phyloP scores from a whole-genome alignment of 73 alveolate genomes.

The Paramecium octaurelia region DNA sequence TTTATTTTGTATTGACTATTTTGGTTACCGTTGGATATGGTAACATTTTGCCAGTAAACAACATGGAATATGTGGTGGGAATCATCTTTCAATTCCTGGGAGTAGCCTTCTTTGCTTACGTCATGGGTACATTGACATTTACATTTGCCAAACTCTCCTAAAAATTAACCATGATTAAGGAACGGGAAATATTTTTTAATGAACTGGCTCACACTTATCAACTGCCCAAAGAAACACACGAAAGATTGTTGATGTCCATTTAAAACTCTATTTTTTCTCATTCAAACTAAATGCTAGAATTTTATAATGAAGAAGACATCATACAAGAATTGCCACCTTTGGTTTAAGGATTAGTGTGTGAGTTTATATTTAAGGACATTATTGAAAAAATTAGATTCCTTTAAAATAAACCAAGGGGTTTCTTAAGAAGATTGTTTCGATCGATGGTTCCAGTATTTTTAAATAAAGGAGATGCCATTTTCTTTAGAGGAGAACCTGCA shows the following conservation, averaged over 20 bases:
- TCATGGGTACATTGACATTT: conserved; percentile 40
- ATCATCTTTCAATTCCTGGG: not conserved
- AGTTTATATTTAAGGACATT: conserved; percentile 11
- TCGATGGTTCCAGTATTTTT: not conserved
- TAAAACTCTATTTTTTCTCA: conserved; percentile 26
- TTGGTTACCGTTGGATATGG: conserved; percentile 47
- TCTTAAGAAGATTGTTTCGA: not conserved
- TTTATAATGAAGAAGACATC: conserved; percentile 30
- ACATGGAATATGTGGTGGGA: not conserved
- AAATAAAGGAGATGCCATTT: conserved; percentile 36
- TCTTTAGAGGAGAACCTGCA: conserved; percentile 33
- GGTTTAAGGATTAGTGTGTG: conserved; percentile 28
- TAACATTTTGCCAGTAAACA: conserved; percentile 5
- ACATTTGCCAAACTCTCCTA: conserved; percentile 16
- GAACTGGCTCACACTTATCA: conserved; percentile 32
- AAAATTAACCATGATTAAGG: conserved; percentile 29
- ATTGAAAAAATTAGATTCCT: conserved; percentile 16
- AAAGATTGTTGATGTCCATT: conserved; percentile 13
- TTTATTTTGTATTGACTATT: conserved; percentile 3
- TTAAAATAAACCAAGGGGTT: not conserved
- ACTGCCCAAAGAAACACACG: conserved; percentile 36
- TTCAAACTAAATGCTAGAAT: conserved; percentile 3
- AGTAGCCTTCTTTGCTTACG: conserved; percentile 23
- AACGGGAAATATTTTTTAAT: conserved; percentile 32
- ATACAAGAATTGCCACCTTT: conserved; percentile 25